Evolutionary conservation across 768 basidiomycete species (phyloP).

Genomic region (Trametopsis cervina): DNA sequence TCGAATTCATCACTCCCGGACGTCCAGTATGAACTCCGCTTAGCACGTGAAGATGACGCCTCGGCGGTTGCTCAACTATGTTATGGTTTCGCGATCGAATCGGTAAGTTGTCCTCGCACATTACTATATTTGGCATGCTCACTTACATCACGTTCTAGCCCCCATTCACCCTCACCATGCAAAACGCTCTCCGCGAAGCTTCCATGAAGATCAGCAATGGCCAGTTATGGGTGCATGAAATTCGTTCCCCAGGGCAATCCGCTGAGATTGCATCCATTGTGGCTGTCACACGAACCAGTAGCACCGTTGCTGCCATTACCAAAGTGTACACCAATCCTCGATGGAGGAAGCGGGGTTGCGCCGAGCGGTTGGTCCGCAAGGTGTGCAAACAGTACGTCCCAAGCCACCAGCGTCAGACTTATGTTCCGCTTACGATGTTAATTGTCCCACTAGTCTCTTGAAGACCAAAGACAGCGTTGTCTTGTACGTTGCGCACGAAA

Average conservation of each 20-base stretch:
- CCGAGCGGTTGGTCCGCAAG: constrained; percentile 51
- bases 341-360: constrained; percentile 50
- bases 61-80: constrained; percentile 40
- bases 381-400: constrained; percentile 48
- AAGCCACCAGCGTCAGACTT: background rate
- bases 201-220: constrained; percentile 34
- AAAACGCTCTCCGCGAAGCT: constrained; percentile 46
- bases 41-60: constrained; percentile 31
- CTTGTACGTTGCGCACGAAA: constrained; percentile 58
- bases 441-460: constrained; percentile 25
- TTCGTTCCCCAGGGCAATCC: constrained; percentile 21
- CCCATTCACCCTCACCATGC: constrained; percentile 44
- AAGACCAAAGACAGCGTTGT: constrained; percentile 41
- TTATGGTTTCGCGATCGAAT: constrained; percentile 47
- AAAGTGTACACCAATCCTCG: constrained; percentile 60
- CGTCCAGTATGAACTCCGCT: constrained; percentile 32
- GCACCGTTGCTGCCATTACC: constrained; percentile 53
- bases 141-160: constrained; percentile 27
- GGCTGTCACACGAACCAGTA: constrained; percentile 57
- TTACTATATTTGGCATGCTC: background rate
- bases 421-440: background rate
- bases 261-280: constrained; percentile 55
- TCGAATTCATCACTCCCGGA: constrained; percentile 9
- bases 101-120: constrained; percentile 38
- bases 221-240: constrained; percentile 56